These are phyloP conservation scores for Escovopsis weberi DNA, from an alignment of 2,329 filamentous ascomycete genomes.

Conservation along the genomic window DNA sequence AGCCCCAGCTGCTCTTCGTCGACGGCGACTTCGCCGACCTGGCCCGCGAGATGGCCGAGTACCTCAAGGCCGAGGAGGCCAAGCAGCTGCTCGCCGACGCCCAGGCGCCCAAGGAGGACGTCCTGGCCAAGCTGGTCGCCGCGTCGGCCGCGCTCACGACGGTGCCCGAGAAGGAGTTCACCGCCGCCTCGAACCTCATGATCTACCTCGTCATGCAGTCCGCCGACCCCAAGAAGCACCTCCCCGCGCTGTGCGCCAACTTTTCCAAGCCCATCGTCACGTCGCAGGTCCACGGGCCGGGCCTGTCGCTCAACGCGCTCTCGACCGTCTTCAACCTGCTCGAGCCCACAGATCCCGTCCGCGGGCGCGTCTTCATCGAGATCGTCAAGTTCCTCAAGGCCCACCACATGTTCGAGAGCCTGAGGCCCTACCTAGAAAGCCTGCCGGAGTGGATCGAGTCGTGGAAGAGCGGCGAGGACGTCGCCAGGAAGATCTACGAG, in stretches of 20 bases:
- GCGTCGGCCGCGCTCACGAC: constrained; percentile 64
- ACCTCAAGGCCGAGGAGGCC: constrained; percentile 72
- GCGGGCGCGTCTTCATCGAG: constrained; percentile 82
- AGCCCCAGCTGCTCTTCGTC: constrained; percentile 55
- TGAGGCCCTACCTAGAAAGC: constrained; percentile 71
- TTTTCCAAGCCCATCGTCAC: constrained; percentile 76
- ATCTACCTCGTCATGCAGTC: constrained; percentile 85
- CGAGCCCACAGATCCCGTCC: constrained; percentile 56
- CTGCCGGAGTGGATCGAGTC: constrained; percentile 67
- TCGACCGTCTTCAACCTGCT: constrained; percentile 96
- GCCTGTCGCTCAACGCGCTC: constrained; percentile 77
- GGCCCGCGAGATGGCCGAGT: constrained; percentile 85
- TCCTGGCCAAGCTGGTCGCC: constrained; percentile 77
- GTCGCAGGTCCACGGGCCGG: constrained; percentile 71
- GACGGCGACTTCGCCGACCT: constrained; percentile 92
- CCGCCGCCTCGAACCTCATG: constrained; percentile 90
- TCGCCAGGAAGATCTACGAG: constrained; percentile 72
- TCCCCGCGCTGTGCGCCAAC: constrained; percentile 78
- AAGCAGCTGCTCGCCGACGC: constrained; percentile 59
- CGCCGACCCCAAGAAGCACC: constrained; percentile 69
- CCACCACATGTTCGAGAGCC: constrained; percentile 63
- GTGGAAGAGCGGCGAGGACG: constrained; percentile 73
- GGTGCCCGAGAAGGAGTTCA: constrained; percentile 92
- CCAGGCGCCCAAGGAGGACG: constrained; percentile 57
- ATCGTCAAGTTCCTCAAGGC: constrained; percentile 71